phyloP scores from a whole-genome alignment of 1,139 yeast species.

The Blastobotrys elegans region DNA sequence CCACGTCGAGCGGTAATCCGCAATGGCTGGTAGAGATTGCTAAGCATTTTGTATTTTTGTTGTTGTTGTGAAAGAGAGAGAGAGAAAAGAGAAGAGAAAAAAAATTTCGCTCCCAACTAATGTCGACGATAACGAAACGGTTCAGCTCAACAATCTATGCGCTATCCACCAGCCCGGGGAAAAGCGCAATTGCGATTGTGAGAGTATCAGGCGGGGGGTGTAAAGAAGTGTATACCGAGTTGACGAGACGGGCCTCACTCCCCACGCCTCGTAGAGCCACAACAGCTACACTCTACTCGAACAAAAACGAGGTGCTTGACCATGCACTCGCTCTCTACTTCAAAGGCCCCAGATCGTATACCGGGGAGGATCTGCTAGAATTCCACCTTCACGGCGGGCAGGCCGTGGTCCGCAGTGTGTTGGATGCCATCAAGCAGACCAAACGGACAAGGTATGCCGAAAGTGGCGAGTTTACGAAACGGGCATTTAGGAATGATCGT shows the following conservation, averaged over 20 bases:
- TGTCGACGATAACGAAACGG: slow-evolving; percentile 2
- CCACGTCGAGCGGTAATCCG: slow-evolving; percentile 1
- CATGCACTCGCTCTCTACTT: slow-evolving; percentile 71
- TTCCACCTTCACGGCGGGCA: slow-evolving; percentile 90
- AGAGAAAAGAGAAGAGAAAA: not conserved
- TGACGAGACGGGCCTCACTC: slow-evolving; percentile 42
- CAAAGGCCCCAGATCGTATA: slow-evolving; percentile 73
- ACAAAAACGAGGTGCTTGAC: slow-evolving; percentile 49
- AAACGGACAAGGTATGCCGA: slow-evolving; percentile 61
- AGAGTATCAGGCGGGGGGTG: slow-evolving; percentile 75
- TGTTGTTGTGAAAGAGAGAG: too few species aligned
- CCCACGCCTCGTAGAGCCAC: slow-evolving; percentile 54
- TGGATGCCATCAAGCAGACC: slow-evolving; percentile 51
- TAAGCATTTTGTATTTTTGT: not conserved
- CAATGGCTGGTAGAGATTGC: not conserved
- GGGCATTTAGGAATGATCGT: slow-evolving; percentile 74
- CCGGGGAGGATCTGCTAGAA: slow-evolving; percentile 89
- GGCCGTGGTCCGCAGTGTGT: slow-evolving; percentile 70
- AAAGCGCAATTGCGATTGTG: slow-evolving; percentile 84
- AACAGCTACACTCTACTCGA: slow-evolving; percentile 39
- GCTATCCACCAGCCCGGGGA: slow-evolving; percentile 73
- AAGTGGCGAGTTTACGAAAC: slow-evolving; percentile 83
- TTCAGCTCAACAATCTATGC: slow-evolving; percentile 68
- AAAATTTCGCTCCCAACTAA: slow-evolving; percentile 1
- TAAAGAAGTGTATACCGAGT: slow-evolving; percentile 36